Evolutionary conservation across 1,284 basidiomycete genomes (phyloP).

Genomic region (Naganishia albida): DNA sequence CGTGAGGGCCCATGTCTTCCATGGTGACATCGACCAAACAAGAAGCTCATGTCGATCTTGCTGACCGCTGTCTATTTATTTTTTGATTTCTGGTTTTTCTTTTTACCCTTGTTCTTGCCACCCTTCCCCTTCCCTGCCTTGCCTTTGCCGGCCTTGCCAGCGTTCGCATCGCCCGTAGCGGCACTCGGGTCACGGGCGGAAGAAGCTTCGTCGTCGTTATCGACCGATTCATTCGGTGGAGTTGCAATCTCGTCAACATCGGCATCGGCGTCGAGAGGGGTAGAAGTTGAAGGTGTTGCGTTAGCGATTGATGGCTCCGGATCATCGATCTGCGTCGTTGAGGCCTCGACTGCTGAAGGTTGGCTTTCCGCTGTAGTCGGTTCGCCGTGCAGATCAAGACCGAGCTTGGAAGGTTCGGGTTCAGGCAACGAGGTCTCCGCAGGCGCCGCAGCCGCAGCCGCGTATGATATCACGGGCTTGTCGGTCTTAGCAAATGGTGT

Average conservation of each 20-base stretch:
- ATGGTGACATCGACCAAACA: too few relatives aligned
- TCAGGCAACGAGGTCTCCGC: background rate
- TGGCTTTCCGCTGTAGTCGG: background rate
- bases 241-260: conserved; percentile 3
- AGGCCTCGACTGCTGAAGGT: background rate
- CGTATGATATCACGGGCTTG: conserved; percentile 1
- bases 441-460: conserved; percentile 3
- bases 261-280: background rate
- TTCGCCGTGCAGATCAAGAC: conserved; percentile 13
- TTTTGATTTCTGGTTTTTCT: conserved; percentile 15
- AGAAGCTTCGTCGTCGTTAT: conserved; percentile 3
- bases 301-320: background rate
- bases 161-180: background rate
- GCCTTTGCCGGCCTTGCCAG: conserved; percentile 13
- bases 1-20: too few relatives aligned
- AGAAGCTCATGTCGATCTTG: too few relatives aligned
- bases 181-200: background rate
- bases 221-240: conserved; percentile 5
- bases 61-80: too few relatives aligned
- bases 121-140: conserved; percentile 20
- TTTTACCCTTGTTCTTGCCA: conserved; percentile 19
- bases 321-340: background rate
- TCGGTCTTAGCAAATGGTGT: background rate
- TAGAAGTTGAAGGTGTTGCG: background rate
- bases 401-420: conserved; percentile 10